A percentile compares a stretch with the other conserved stretches of the same genome.
Conservation (phyloP, 176 grass and related monocot species). For the Musa acuminata region DNA sequence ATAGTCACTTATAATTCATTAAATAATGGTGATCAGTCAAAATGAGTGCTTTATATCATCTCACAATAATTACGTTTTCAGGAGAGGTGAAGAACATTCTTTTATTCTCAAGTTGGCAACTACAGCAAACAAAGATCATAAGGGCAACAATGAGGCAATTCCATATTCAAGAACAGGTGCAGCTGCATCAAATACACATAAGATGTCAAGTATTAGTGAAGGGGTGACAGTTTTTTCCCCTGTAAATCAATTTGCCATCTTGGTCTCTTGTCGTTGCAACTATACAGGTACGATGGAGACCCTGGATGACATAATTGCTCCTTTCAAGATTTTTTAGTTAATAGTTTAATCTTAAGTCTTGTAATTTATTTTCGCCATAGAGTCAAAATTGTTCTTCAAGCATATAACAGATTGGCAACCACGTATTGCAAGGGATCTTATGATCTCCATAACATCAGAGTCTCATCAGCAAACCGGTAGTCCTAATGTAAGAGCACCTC, state of each 20-base stretch:
- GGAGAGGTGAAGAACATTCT: conserved; percentile 87
- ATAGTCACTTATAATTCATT: background rate
- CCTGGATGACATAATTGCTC: background rate
- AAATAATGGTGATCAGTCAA: background rate
- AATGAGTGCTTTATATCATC: background rate
- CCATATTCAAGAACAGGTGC: conserved; percentile 27
- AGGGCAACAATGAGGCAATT: conserved; percentile 32
- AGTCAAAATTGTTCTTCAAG: conserved; percentile 97
- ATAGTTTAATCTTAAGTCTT: conserved; percentile 27
- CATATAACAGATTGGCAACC: conserved; percentile 77
- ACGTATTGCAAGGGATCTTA: conserved; percentile 71
- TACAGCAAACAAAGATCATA: conserved; percentile 38
- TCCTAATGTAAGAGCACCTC: conserved; percentile 48
- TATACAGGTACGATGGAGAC: conserved; percentile 50
- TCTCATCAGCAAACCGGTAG: conserved; percentile 45
- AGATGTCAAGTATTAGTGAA: conserved; percentile 33
- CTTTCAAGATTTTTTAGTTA: background rate
- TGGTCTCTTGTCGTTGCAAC: conserved; percentile 87
- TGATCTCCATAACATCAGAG: conserved; percentile 81
- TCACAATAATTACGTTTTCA: conserved; percentile 32
- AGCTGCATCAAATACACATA: conserved; percentile 30
- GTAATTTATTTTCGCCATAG: conserved; percentile 34
- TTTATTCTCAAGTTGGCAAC: conserved; percentile 90
- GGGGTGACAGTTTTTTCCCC: conserved; percentile 19
- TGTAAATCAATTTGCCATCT: conserved; percentile 71